These are phyloP conservation scores for Seminavis robusta DNA, from an alignment of 108 stramenopile genomes.

Conservation along the genomic window DNA sequence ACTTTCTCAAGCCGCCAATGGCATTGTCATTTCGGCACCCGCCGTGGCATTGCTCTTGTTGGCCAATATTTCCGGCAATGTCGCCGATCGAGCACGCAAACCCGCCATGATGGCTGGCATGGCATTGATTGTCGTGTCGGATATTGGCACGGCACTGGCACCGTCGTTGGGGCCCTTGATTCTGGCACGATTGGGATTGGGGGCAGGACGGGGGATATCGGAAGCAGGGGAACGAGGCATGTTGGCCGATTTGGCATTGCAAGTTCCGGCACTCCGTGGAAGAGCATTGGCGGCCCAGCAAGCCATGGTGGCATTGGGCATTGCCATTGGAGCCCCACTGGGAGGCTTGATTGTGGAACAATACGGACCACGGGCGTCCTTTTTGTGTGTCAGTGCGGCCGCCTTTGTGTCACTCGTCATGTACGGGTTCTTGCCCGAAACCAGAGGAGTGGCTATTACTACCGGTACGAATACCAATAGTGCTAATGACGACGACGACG, in stretches of 20 bases:
- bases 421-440: conserved; percentile 69
- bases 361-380: conserved; percentile 55
- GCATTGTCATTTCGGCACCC: conserved; percentile 71
- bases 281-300: conserved; percentile 64
- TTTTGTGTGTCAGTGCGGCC: conserved; percentile 69
- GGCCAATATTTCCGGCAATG: conserved; percentile 38
- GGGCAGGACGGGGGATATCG: conserved; percentile 51
- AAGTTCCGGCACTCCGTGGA: conserved; percentile 46
- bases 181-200: conserved; percentile 57
- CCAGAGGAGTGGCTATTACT: conserved; percentile 11
- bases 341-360: conserved; percentile 61
- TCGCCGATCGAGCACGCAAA: conserved; percentile 61
- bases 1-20: conserved; percentile 56
- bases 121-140: conserved; percentile 57
- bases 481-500: neutral
- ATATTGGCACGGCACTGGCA: conserved; percentile 57
- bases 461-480: neutral
- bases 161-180: conserved; percentile 30
- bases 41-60: conserved; percentile 55
- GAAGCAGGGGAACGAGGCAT: conserved; percentile 71
- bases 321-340: conserved; percentile 68
- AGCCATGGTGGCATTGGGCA: conserved; percentile 58
- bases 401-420: conserved; percentile 43
- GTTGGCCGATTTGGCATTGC: conserved; percentile 62
- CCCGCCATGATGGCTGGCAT: conserved; percentile 76